Evolutionary conservation across 495 filamentous ascomycete genomes (phyloP), one percentile per base, ranked within the genome.

Genomic region (Elasticomyces elasticus): DNA sequence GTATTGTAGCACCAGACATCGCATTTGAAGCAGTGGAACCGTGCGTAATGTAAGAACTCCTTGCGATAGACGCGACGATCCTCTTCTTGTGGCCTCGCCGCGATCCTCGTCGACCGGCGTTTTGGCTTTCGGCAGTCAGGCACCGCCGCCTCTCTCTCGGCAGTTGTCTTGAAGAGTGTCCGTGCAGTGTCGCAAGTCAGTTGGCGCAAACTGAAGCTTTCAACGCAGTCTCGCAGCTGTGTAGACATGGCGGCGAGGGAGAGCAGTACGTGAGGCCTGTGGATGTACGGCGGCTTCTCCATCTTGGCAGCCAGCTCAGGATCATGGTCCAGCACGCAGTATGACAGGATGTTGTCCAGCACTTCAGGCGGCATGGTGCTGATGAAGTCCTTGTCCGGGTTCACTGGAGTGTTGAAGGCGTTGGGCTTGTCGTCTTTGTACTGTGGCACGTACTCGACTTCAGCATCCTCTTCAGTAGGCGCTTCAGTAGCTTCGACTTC

Each of bases 381-480:
- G 44, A 55, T 48, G 44, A 37, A 55, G 31, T 55, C 52, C 20
- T 38, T 48, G n/a, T 41, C 52, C 5, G 52, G 12, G 6, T 55
- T 44, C 12, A 49, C 12, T 5, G 43, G 23, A 17, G 5, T 31
- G 23, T 13, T 24, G 43, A 49, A 49, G 9, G 52, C 25, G 38
- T 55, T 23, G 20, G 19, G n/a, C n/a, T n/a, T 35, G 33, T 55
- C 42, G 2, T 48, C 44, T 22, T 55, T 55, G 42, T 22, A 55
- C 9, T 30, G 19, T 6, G 40, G 20, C 17, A 10, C 31, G 20
- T 30, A 5, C 4, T 40, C 33, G 49, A 13, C 24, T 15, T 6
- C 44, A 10, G 10, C 44, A 23, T 28, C 30, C 15, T 33, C 30
- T 7, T 15, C 30, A 7, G 30, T 7, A 33, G 47, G 4, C 5